Percentiles rank a stretch among this genome's conserved stretches.
Evolutionary conservation across 2,329 filamentous ascomycete genomes (phyloP).

Genomic region (Aotearoamyces nothofagi): DNA sequence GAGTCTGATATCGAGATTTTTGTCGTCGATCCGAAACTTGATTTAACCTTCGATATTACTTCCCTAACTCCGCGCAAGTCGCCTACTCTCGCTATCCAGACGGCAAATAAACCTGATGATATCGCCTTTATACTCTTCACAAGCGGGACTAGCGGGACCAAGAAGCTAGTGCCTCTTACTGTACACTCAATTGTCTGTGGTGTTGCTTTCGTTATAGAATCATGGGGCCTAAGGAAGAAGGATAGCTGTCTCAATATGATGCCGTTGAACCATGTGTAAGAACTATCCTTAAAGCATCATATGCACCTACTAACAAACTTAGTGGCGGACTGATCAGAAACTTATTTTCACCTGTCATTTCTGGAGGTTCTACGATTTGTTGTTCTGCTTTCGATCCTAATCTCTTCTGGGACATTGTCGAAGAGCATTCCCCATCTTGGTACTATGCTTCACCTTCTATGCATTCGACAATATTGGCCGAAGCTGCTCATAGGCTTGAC

Average conservation of each 20-base stretch:
- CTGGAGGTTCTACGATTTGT: slow-evolving; percentile 36
- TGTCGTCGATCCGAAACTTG: slow-evolving; percentile 22
- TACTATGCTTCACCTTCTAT: slow-evolving; percentile 43
- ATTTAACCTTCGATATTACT: slow-evolving; percentile 22
- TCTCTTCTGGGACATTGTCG: slow-evolving; percentile 38
- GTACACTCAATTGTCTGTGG: slow-evolving; percentile 33
- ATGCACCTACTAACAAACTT: slow-evolving; percentile 2
- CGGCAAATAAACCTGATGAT: slow-evolving; percentile 28
- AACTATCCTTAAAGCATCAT: slow-evolving; percentile 5
- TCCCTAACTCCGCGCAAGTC: slow-evolving; percentile 2
- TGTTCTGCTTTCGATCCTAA: slow-evolving; percentile 37
- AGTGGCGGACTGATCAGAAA: slow-evolving; percentile 37
- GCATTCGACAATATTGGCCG: slow-evolving; percentile 37
- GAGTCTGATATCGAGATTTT: slow-evolving; percentile 24
- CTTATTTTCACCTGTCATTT: slow-evolving; percentile 36
- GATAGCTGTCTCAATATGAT: slow-evolving; percentile 44
- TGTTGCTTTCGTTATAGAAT: slow-evolving; percentile 34
- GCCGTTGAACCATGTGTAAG: slow-evolving; percentile 40
- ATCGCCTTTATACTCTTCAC: slow-evolving; percentile 38
- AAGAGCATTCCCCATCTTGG: slow-evolving; percentile 33
- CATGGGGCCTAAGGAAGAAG: slow-evolving; percentile 29
- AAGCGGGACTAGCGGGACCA: slow-evolving; percentile 40
- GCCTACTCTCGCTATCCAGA: slow-evolving; percentile 2
- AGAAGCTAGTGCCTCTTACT: slow-evolving; percentile 39
- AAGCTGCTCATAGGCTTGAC: slow-evolving; percentile 23